Percentiles rank a stretch among this genome's conserved stretches.
phyloP scores from a whole-genome alignment of 345 rosid genomes.

The Gossypium sturtianum region DNA sequence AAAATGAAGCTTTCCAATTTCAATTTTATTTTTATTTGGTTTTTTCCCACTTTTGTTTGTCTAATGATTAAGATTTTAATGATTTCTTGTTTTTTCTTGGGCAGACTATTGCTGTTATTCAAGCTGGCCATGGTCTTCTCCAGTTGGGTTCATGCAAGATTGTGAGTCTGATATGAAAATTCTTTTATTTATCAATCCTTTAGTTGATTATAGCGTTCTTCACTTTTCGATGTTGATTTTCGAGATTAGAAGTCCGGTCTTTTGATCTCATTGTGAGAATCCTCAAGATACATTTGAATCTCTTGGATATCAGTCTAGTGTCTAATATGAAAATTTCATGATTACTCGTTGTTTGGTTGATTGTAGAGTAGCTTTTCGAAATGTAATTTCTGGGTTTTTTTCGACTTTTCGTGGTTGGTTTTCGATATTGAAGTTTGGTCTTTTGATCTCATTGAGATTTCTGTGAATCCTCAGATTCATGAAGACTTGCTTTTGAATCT shows the following conservation, averaged over 20 bases:
- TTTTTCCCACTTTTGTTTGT: not conserved
- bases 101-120: slow-evolving; percentile 98
- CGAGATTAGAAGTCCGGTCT: no score
- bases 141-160: slow-evolving; percentile 95
- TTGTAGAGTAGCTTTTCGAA: not conserved
- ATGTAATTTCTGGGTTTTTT: not conserved
- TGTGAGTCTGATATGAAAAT: slow-evolving; percentile 43
- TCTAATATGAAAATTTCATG: not conserved
- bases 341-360: not conserved
- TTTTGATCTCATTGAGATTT: no score
- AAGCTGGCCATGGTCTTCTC: slow-evolving; percentile 97
- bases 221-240: no score
- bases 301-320: slow-evolving; percentile 5
- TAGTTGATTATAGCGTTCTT: not conserved
- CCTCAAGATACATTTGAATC: no score
- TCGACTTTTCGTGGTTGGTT: not conserved
- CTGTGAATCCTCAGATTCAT: no score
- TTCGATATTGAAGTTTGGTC: not conserved
- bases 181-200: not conserved
- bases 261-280: no score
- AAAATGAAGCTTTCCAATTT: not conserved
- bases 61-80: slow-evolving; percentile 7
- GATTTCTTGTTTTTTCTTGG: slow-evolving; percentile 9
- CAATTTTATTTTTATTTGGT: not conserved
- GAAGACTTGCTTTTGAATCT: no score